Conservation (phyloP, 768 basidiomycete species). For the Lepiota brunneoincarnata region DNA sequence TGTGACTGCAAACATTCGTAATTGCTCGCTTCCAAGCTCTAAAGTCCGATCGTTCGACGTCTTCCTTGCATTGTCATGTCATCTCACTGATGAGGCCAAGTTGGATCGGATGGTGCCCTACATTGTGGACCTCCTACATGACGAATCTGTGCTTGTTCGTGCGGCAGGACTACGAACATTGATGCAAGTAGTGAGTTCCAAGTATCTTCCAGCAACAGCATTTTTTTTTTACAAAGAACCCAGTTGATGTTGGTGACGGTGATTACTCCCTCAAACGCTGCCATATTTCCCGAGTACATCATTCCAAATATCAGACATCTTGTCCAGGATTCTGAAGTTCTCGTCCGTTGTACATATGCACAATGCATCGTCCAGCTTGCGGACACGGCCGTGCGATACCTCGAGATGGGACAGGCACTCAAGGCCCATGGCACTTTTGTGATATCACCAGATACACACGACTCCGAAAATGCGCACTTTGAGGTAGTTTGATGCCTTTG, state of each 20-base stretch:
- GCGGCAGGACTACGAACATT: conserved; percentile 73
- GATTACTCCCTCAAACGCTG: conserved; percentile 73
- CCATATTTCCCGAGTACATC: conserved; percentile 94
- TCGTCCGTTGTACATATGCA: conserved; percentile 77
- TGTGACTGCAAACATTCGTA: conserved; percentile 85
- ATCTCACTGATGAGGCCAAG: conserved; percentile 92
- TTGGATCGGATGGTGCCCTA: conserved; percentile 92
- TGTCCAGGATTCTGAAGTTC: conserved; percentile 79
- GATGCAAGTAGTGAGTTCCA: conserved; percentile 69
- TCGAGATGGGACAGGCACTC: conserved; percentile 92
- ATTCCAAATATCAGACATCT: conserved; percentile 87
- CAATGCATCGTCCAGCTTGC: conserved; percentile 84
- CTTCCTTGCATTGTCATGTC: conserved; percentile 75
- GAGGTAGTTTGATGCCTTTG: conserved; percentile 49
- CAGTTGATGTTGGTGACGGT: conserved; percentile 60
- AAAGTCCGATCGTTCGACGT: conserved; percentile 85
- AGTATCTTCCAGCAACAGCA: neutral
- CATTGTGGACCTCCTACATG: conserved; percentile 82
- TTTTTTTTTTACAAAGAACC: neutral
- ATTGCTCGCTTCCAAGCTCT: conserved; percentile 81
- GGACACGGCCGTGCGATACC: conserved; percentile 80
- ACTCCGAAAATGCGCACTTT: conserved; percentile 76
- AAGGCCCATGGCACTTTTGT: conserved; percentile 79
- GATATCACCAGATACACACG: conserved; percentile 58
- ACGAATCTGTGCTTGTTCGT: conserved; percentile 84